A percentile compares a stretch with the other conserved stretches of the same genome.
phyloP scores from a whole-genome alignment of 2,329 filamentous ascomycete genomes.

The Trichoderma koningii region DNA sequence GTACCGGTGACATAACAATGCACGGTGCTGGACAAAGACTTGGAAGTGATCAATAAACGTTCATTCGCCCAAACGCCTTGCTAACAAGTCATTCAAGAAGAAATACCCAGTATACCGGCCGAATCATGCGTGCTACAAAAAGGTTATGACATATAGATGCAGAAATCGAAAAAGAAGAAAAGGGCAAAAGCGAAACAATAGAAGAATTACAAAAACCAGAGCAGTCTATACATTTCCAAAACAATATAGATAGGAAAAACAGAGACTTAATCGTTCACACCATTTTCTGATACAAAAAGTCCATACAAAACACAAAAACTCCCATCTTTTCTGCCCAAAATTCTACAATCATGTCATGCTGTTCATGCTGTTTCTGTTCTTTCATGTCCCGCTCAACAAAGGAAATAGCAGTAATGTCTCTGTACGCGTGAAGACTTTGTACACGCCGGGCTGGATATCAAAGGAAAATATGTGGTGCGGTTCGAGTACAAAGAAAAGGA shows the following conservation, averaged over 20 bases:
- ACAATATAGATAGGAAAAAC: neutral
- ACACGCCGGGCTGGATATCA: conserved; percentile 13
- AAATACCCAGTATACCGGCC: neutral
- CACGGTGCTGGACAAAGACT: neutral
- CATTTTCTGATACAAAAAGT: conserved; percentile 11
- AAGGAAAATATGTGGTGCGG: conserved; percentile 2
- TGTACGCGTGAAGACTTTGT: conserved; percentile 15
- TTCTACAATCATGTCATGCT: conserved; percentile 21
- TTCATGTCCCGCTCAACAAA: conserved; percentile 12
- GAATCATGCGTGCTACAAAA: conserved; percentile 2
- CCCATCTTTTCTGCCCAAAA: neutral
- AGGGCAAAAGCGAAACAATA: too few species aligned
- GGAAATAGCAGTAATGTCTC: neutral
- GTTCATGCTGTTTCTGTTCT: conserved; percentile 1
- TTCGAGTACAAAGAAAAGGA: neutral
- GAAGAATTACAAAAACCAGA: neutral
- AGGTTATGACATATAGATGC: neutral
- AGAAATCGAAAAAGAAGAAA: neutral
- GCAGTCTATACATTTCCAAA: conserved; percentile 10
- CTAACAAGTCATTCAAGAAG: neutral
- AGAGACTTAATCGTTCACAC: conserved; percentile 6
- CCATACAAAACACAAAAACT: conserved; percentile 2
- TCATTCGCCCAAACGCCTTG: neutral
- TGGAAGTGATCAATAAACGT: conserved; percentile 6
- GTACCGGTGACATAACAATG: neutral